phyloP scores from a whole-genome alignment of 148 eudicot genomes.

The Mesembryanthemum crystallinum region DNA sequence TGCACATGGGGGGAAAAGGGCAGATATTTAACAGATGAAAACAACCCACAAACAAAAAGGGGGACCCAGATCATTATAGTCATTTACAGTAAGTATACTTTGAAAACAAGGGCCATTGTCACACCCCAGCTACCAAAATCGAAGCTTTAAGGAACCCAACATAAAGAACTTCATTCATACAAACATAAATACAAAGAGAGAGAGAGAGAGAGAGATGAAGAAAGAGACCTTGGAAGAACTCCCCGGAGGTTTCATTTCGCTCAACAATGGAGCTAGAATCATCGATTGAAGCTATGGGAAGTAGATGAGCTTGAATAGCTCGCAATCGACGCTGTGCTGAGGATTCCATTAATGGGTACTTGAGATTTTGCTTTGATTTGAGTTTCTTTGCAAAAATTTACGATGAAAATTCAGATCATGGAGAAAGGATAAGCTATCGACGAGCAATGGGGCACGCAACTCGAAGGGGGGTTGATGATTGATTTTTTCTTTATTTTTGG shows the following conservation, averaged over 20 bases:
- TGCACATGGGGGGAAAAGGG: conserved; percentile 12
- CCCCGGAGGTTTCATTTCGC: conserved; percentile 57
- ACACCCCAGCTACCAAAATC: not conserved
- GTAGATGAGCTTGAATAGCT: conserved; percentile 58
- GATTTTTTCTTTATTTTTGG: too few relatives aligned
- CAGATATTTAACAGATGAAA: not conserved
- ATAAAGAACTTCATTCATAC: not conserved
- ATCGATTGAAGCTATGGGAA: conserved; percentile 29
- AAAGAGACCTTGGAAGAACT: conserved; percentile 48
- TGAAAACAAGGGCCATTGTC: not conserved
- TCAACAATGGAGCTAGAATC: conserved; percentile 30
- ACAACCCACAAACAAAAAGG: not conserved
- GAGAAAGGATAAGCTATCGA: not conserved
- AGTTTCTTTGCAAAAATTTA: not conserved
- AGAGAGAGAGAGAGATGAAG: not conserved
- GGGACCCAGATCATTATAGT: conserved; percentile 20
- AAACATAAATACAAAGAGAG: not conserved
- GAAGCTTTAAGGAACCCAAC: not conserved
- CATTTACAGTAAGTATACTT: conserved; percentile 8
- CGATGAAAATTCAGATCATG: not conserved
- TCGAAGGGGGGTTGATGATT: conserved; percentile 7
- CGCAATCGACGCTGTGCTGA: conserved; percentile 55
- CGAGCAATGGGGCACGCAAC: conserved; percentile 13
- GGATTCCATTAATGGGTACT: conserved; percentile 43
- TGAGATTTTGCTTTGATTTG: not conserved